Percentiles rank a stretch among this genome's conserved stretches.
phyloP scores from a whole-genome alignment of 257 asterid genomes.

The Orobanche coerulescens region DNA sequence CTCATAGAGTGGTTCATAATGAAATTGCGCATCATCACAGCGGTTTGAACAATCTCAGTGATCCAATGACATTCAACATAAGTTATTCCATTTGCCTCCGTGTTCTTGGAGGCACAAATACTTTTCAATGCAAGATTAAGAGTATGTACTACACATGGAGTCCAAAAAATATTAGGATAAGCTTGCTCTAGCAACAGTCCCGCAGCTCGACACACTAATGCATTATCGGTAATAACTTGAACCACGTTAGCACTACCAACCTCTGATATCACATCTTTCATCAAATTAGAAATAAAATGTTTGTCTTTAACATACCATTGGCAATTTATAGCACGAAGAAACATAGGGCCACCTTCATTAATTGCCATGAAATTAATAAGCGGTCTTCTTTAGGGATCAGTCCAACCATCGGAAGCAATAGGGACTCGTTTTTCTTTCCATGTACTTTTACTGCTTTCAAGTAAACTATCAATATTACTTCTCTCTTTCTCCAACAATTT shows the following conservation, averaged over 20 bases:
- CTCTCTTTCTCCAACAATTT: not conserved
- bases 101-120: not conserved
- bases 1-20: too few species aligned
- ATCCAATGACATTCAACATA: slow-evolving; percentile 10
- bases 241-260: too few species aligned
- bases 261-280: too few species aligned
- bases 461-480: not conserved
- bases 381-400: slow-evolving; percentile 11
- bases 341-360: not conserved
- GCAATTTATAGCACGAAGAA: too few species aligned
- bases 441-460: not conserved
- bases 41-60: not conserved
- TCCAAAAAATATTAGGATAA: not conserved
- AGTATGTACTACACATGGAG: slow-evolving; percentile 8
- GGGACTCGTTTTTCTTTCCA: not conserved
- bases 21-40: not conserved
- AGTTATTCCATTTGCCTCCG: not conserved
- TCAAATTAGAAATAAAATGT: not conserved
- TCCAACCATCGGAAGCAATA: slow-evolving; percentile 18
- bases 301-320: not conserved
- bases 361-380: slow-evolving; percentile 19
- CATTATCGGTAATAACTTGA: too few species aligned
- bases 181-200: not conserved
- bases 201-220: not conserved
- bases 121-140: slow-evolving; percentile 15